phyloP scores from a whole-genome alignment of 208 protist genomes.

The Tritrichomonas foetus region DNA sequence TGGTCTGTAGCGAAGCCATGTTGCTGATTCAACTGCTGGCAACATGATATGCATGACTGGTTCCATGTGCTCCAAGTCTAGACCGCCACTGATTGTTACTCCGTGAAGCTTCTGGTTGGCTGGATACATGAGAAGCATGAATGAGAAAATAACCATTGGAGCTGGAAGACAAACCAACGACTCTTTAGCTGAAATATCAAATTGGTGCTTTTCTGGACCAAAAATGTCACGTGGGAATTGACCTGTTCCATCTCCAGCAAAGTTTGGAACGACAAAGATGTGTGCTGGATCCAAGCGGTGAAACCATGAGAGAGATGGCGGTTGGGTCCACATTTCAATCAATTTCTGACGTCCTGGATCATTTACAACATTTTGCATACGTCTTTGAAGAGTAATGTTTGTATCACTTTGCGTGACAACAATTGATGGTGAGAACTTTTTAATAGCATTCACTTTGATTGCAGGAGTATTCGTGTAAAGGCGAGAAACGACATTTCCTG shows the following conservation, averaged over 20 bases:
- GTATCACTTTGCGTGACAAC: neutral
- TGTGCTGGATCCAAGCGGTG: neutral
- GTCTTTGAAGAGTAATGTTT: neutral
- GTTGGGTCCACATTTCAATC: neutral
- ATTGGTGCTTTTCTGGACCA: neutral
- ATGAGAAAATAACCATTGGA: neutral
- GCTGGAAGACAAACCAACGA: neutral
- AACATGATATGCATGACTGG: neutral
- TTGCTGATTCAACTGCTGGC: neutral
- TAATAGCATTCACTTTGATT: constrained; percentile 29
- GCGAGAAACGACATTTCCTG: neutral
- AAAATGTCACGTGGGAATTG: neutral
- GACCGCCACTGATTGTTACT: neutral
- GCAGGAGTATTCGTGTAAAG: constrained; percentile 14
- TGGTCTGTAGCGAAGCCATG: neutral
- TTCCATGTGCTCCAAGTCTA: neutral
- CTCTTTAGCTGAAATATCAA: neutral
- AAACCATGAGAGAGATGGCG: neutral
- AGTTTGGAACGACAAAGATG: neutral
- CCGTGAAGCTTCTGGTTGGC: neutral
- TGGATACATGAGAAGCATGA: neutral
- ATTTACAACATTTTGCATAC: neutral
- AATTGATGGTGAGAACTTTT: neutral
- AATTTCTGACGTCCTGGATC: neutral
- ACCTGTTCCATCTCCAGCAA: neutral